phyloP scores from a whole-genome alignment of 1,284 basidiomycete genomes.

The Butyriboletus appendiculatus region DNA sequence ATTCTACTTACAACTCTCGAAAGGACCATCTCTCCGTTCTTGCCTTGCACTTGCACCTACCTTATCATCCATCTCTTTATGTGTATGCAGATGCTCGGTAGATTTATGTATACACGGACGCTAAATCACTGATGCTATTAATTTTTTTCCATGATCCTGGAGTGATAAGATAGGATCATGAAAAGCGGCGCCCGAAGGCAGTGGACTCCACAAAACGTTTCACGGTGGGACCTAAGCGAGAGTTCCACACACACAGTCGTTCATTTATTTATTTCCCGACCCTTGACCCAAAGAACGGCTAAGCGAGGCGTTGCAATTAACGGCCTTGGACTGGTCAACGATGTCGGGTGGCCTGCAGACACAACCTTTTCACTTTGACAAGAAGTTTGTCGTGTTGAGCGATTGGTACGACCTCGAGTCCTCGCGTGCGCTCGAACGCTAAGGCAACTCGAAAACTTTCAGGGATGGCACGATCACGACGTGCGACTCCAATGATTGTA shows the following conservation, averaged over 20 bases:
- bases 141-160: slow-evolving; percentile 1
- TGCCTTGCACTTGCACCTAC: slow-evolving; percentile 7
- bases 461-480: slow-evolving; percentile 95
- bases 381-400: slow-evolving; percentile 84
- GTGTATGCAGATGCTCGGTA: slow-evolving; percentile 2
- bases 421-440: not conserved
- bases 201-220: not conserved
- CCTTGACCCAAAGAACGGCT: not conserved
- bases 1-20: not conserved
- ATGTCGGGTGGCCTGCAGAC: slow-evolving; percentile 17
- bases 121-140: slow-evolving; percentile 1
- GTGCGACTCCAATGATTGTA: slow-evolving; percentile 89
- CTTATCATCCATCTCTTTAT: slow-evolving; percentile 15
- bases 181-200: not conserved
- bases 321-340: not conserved
- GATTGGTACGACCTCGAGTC: slow-evolving; percentile 67
- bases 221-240: slow-evolving; percentile 7
- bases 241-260: not conserved
- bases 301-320: not conserved
- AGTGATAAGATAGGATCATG: slow-evolving; percentile 19
- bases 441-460: slow-evolving; percentile 4
- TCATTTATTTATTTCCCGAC: not conserved
- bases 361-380: slow-evolving; percentile 50
- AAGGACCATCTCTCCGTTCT: not conserved
- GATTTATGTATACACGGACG: not conserved